A percentile compares a stretch with the other conserved stretches of the same genome.
Conservation (phyloP, 768 basidiomycete species). For the Tricholoma hemisulphureum region DNA sequence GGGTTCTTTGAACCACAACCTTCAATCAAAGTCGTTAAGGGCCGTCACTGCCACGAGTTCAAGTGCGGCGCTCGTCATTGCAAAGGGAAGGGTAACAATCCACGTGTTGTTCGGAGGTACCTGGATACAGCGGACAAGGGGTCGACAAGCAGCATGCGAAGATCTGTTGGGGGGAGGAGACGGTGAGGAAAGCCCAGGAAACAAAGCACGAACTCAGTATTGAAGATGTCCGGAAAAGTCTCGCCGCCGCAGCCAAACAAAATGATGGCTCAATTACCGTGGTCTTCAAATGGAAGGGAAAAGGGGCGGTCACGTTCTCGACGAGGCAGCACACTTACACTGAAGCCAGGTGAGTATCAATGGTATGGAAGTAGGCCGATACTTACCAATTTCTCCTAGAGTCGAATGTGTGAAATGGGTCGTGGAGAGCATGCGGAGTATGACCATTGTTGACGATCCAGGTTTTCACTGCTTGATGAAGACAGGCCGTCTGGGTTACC, state of each 20-base stretch:
- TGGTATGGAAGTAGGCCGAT: background rate
- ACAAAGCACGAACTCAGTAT: background rate
- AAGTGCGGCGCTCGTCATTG: too few species aligned
- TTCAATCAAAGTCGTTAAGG: too few species aligned
- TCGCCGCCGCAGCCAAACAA: background rate
- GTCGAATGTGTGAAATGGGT: slow-evolving; percentile 24
- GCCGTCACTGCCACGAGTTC: too few species aligned
- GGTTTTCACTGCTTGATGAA: too few species aligned
- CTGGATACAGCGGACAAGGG: too few species aligned
- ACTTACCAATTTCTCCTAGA: slow-evolving; percentile 9
- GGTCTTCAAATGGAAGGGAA: slow-evolving; percentile 22
- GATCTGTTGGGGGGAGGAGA: too few species aligned
- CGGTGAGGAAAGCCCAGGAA: too few species aligned
- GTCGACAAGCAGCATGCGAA: too few species aligned
- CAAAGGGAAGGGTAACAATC: too few species aligned
- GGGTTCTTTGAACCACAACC: too few species aligned
- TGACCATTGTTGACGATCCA: background rate
- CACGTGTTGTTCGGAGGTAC: too few species aligned
- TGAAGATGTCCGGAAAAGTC: background rate
- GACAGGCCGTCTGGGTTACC: too few species aligned
- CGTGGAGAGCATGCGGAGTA: background rate
- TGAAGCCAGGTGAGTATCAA: slow-evolving; percentile 17
- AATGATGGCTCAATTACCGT: slow-evolving; percentile 19
- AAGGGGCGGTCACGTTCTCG: slow-evolving; percentile 26
- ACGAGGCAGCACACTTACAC: slow-evolving; percentile 18